Evolutionary conservation across 2,329 filamentous ascomycete genomes (phyloP).

Genomic region (Epichloe brachyelytri): DNA sequence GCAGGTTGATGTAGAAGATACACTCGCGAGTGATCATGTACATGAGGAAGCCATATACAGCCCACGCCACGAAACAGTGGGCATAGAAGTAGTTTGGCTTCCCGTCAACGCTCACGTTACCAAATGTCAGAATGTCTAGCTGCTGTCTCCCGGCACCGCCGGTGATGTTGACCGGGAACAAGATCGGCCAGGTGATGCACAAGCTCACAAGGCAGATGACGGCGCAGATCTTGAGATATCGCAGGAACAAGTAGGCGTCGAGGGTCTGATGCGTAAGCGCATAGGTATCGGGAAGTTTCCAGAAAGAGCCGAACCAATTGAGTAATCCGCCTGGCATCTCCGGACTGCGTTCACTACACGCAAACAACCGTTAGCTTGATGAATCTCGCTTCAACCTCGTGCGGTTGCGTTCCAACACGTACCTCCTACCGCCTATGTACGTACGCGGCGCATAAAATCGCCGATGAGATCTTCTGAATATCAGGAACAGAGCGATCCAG

Average conservation of each 20-base stretch:
- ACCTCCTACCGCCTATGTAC: constrained; percentile 37
- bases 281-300: constrained; percentile 58
- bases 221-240: constrained; percentile 66
- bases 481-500: constrained; percentile 38
- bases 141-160: constrained; percentile 54
- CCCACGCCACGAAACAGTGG: constrained; percentile 66
- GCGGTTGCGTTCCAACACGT: neutral
- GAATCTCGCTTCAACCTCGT: neutral
- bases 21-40: constrained; percentile 82
- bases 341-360: constrained; percentile 39
- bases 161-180: constrained; percentile 74
- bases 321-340: constrained; percentile 42
- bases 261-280: constrained; percentile 77
- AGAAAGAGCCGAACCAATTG: constrained; percentile 50
- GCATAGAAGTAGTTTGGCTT: constrained; percentile 60
- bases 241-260: constrained; percentile 78
- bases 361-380: neutral
- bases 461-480: constrained; percentile 32
- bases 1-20: constrained; percentile 86
- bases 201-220: constrained; percentile 71
- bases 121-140: constrained; percentile 37
- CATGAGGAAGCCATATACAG: constrained; percentile 79
- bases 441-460: constrained; percentile 45
- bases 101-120: constrained; percentile 34
- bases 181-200: constrained; percentile 71